Conservation (phyloP, 768 basidiomycete genomes). For the Kwoniella shandongensis region DNA sequence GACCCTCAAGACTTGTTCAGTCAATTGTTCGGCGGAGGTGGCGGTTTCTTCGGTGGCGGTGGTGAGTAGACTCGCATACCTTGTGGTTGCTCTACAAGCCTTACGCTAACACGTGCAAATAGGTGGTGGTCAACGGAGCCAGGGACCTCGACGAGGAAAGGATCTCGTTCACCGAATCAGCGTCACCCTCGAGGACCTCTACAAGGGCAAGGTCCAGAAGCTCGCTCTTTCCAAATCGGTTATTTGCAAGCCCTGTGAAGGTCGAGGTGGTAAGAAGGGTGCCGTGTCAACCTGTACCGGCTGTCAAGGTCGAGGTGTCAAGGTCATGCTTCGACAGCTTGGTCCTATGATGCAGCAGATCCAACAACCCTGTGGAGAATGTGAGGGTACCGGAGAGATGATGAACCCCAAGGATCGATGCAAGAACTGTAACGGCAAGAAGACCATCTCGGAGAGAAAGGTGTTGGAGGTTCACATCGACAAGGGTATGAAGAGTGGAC, state of each 20-base stretch:
- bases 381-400: constrained; percentile 87
- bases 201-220: constrained; percentile 98
- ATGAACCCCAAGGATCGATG: constrained; percentile 93
- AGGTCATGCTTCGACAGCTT: constrained; percentile 89
- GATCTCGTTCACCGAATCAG: constrained; percentile 96
- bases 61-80: constrained; percentile 52
- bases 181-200: constrained; percentile 96
- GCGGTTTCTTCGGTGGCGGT: constrained; percentile 59
- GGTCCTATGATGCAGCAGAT: constrained; percentile 99
- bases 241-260: constrained; percentile 89
- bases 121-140: constrained; percentile 17
- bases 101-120: neutral
- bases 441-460: constrained; percentile 90
- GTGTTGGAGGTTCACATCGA: constrained; percentile 76
- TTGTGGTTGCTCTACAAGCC: neutral
- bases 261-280: constrained; percentile 96
- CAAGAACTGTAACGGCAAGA: constrained; percentile 87
- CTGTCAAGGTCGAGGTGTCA: constrained; percentile 88
- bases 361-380: constrained; percentile 91
- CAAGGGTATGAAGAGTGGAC: constrained; percentile 95
- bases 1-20: constrained; percentile 98
- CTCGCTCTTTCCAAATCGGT: constrained; percentile 93
- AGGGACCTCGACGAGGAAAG: constrained; percentile 80
- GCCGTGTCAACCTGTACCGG: constrained; percentile 74
- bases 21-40: constrained; percentile 71